Percentiles rank a stretch among this genome's conserved stretches.
phyloP scores from a whole-genome alignment of 352 stramenopile species.

The Globisporangium viniferum region DNA sequence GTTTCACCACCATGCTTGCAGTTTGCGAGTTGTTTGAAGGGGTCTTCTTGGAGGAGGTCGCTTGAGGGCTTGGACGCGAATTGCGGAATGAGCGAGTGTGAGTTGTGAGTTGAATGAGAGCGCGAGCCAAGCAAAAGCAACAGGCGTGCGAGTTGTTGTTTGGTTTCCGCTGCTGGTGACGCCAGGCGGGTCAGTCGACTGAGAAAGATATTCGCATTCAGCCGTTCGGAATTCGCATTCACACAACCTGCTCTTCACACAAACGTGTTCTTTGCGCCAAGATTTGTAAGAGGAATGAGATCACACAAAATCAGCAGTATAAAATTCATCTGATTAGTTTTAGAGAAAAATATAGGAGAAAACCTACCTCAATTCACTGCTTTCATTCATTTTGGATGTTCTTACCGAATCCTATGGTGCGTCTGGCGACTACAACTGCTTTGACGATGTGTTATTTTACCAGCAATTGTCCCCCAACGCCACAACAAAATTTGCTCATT shows the following conservation, averaged over 20 bases:
- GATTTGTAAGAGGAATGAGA: too few species aligned
- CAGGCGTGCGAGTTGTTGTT: background rate
- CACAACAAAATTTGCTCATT: too few species aligned
- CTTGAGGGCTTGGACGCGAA: constrained; percentile 30
- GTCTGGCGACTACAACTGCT: too few species aligned
- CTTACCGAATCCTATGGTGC: too few species aligned
- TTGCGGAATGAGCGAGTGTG: constrained; percentile 14
- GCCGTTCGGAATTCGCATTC: constrained; percentile 3
- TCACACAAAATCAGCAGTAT: too few species aligned
- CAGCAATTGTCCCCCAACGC: too few species aligned
- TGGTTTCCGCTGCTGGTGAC: background rate
- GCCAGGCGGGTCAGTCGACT: background rate
- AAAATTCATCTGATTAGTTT: too few species aligned
- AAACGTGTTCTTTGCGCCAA: too few species aligned
- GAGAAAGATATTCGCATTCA: constrained; percentile 36
- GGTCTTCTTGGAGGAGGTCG: background rate
- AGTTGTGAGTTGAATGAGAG: background rate
- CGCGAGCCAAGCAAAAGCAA: background rate
- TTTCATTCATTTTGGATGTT: too few species aligned
- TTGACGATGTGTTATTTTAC: too few species aligned
- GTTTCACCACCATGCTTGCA: constrained; percentile 59
- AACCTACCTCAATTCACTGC: too few species aligned
- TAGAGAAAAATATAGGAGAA: too few species aligned
- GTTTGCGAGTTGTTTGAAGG: background rate
- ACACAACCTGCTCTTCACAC: background rate